Base-by-base conservation (phyloP, 1,139 yeast species). In the Nakaseomyces uthaithaninus region DNA sequence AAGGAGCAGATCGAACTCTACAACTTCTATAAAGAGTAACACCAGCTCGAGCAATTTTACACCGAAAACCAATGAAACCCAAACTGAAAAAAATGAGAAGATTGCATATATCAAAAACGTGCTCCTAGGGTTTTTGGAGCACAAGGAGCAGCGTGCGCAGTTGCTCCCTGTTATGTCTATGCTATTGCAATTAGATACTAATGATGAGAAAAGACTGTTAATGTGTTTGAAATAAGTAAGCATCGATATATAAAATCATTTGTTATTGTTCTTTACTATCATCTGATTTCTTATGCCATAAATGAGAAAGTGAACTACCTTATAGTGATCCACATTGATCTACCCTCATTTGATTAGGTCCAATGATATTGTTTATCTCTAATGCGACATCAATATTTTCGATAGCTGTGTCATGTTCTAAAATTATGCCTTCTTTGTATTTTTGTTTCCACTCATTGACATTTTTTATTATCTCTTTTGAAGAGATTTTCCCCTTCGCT, bases 31-130 rank as follows among this genome's bases (percentile, higher is more conserved):
- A 22, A 37, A 37, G 4, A 40, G 39, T 17, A 42, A 42, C 28
- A 28, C 17, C 22, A 40, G 23, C 10, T 19, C 30, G 3, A 25
- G 36, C 9, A 31, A 27, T 11, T 23, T 20, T 12, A 40, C 11
- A 27, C 34, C 22, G 23, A 44, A 46, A 15, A 35, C 43, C 4
- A 33, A 44, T 7, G 54, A 48, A 33, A 37, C 49, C 3, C 59
- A 59, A 19, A 57, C 62, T 8, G 60, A 60, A 10, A 37, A 49
- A 19, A 57, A 52, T 37, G 63, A 59, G 26, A 76, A 80, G 53
- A 67, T 80, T 22, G 85, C 91, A 15, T 91, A 91, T 58, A 71
- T 87, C 41, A 84, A 83, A 58, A 91, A 91, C 57, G 96, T 91
- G 2, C 63, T 91, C 15, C 65, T 91, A 7, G 96, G 96, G 1